Base-by-base conservation (phyloP, 2,329 filamentous ascomycete species). In the Ophiostoma sp. region DNA sequence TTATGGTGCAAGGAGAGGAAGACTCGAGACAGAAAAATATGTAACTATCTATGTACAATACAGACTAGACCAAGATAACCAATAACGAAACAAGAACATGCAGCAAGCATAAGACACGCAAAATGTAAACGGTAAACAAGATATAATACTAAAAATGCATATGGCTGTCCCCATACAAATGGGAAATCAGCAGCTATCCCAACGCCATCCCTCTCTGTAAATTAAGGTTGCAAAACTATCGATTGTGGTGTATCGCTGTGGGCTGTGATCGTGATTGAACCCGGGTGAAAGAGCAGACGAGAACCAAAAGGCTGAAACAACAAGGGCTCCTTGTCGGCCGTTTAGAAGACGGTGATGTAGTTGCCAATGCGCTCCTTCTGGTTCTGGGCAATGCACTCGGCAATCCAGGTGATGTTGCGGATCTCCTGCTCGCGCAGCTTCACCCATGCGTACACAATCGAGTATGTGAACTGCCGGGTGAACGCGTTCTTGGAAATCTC, bases 391-490 rank as follows among this genome's bases (percentile, higher is more conserved):
- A 99, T 99, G 81, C 95, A 99, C 80, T 99, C 95, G 36, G 95
- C 90, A 79, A 99, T 99, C 95, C 95, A 99, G 66, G 95, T 98
- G 76, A 99, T 97, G 80, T 99, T 99, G 73, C 95, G 91, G 75
- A 98, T 97, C 90, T 99, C 95, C 93, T 99, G 95, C 80, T 99
- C 95, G 78, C 93, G 88, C 75, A 99, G 82, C 83, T 96, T 97
- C 69, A 99, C 92, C 95, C 95, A 99, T 18, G 93, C 93, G 77
- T 98, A 99, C 66, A 99, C 92, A 73, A 98, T 92, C 47, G 92
- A 91, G 74, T 92, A 93, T 14, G 93, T 96, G 78, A 99, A 99
- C 78, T 99, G 95, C 73, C 92, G 87, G 5, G 95, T 99, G 77
- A 99, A 99, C 8, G 93, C 92, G 70, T 89, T 81, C 84, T 99